These are phyloP conservation scores for Phaeosphaeriaceae sp. DNA, from an alignment of 2,329 filamentous ascomycete species.

Conservation along the genomic window DNA sequence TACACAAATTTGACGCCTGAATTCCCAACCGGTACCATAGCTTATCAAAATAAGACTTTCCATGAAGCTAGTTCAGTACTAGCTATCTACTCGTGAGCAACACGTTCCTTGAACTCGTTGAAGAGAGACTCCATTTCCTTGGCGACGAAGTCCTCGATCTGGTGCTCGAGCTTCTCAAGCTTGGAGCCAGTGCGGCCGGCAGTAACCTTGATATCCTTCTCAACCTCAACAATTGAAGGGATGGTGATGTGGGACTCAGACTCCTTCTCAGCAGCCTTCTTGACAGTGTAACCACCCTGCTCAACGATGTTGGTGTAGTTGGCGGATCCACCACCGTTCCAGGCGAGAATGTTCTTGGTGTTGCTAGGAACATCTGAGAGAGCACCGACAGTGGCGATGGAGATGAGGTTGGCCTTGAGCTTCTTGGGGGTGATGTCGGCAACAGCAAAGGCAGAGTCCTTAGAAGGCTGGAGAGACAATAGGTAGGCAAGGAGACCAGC, in stretches of 20 bases:
- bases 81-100: conserved; percentile 39
- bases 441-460: conserved; percentile 89
- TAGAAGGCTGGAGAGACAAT: conserved; percentile 90
- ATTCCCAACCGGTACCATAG: too few species aligned
- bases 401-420: conserved; percentile 88
- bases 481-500: conserved; percentile 97
- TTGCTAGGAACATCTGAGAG: conserved; percentile 82
- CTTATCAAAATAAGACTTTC: too few species aligned
- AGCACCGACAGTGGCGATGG: conserved; percentile 77
- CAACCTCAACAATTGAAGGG: conserved; percentile 44
- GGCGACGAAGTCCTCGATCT: conserved; percentile 56
- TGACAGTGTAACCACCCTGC: conserved; percentile 71
- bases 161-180: conserved; percentile 53
- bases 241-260: conserved; percentile 45
- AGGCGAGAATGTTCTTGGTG: conserved; percentile 94
- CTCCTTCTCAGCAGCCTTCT: conserved; percentile 45
- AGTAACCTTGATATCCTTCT: conserved; percentile 45
- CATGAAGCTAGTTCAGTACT: too few species aligned
- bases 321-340: conserved; percentile 94
- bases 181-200: conserved; percentile 50
- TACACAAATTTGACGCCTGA: too few species aligned
- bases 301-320: conserved; percentile 88
- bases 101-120: conserved; percentile 56
- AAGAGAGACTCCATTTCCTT: conserved; percentile 61
- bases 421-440: conserved; percentile 89